Evolutionary conservation across 352 stramenopile genomes (phyloP).

Genomic region (Thalassiosira gravida): DNA sequence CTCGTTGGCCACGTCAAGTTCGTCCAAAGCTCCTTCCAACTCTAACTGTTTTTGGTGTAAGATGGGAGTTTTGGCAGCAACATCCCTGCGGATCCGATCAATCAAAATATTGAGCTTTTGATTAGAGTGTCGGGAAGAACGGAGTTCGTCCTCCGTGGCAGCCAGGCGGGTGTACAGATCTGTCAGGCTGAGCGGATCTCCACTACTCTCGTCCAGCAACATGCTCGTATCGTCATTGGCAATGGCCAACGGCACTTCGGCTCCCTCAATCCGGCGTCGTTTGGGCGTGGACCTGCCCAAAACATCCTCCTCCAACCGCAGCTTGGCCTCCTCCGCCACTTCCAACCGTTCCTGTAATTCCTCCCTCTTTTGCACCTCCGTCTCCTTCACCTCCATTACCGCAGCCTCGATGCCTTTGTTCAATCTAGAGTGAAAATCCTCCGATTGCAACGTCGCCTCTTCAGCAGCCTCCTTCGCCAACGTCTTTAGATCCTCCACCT

Average conservation of each 20-base stretch:
- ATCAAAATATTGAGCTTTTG: constrained; percentile 90
- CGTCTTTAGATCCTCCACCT: constrained; percentile 60
- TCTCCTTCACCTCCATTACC: constrained; percentile 47
- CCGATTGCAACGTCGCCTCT: constrained; percentile 41
- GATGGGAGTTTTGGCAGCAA: constrained; percentile 90
- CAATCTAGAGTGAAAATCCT: constrained; percentile 27
- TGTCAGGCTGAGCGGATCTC: constrained; percentile 80
- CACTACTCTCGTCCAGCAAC: constrained; percentile 20
- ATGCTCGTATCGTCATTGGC: constrained; percentile 21
- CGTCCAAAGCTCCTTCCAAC: constrained; percentile 89
- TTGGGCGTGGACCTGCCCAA: constrained; percentile 32
- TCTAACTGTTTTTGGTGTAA: constrained; percentile 90
- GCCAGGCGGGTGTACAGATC: constrained; percentile 90
- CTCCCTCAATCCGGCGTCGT: constrained; percentile 2
- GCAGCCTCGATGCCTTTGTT: constrained; percentile 52
- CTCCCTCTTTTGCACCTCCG: constrained; percentile 52
- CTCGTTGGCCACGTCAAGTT: constrained; percentile 86
- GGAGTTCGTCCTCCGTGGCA: constrained; percentile 88
- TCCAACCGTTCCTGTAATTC: constrained; percentile 46
- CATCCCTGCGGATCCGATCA: constrained; percentile 90
- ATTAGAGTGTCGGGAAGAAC: constrained; percentile 87
- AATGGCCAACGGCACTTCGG: constrained; percentile 4
- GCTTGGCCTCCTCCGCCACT: constrained; percentile 49
- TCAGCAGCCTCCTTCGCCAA: constrained; percentile 47
- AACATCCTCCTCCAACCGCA: constrained; percentile 57